phyloP scores from a whole-genome alignment of 1,139 yeast species.

The Spathaspora sp. region DNA sequence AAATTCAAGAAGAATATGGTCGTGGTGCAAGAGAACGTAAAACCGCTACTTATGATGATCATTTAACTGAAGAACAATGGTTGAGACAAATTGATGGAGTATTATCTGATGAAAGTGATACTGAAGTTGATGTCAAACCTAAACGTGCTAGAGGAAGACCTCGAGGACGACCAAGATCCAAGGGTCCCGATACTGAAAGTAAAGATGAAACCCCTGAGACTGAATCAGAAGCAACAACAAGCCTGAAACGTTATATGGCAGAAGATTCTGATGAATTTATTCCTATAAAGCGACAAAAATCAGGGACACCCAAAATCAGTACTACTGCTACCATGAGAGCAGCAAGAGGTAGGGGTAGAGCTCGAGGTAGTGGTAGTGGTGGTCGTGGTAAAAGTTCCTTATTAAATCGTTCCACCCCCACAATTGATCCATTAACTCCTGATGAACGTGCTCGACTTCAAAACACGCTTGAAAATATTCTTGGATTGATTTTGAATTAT shows the following conservation, averaged over 20 bases:
- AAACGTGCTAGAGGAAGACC: constrained; percentile 27
- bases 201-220: constrained; percentile 13
- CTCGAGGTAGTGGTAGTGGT: constrained; percentile 24
- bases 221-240: constrained; percentile 9
- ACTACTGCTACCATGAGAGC: background rate
- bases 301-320: constrained; percentile 26
- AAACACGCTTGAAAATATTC: constrained; percentile 41
- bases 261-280: constrained; percentile 14
- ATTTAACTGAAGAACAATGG: constrained; percentile 80
- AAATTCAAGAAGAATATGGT: constrained; percentile 46
- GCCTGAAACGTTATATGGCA: constrained; percentile 12
- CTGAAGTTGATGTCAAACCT: constrained; percentile 21
- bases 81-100: constrained; percentile 56
- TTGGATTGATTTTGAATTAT: constrained; percentile 43
- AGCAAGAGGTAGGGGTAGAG: constrained; percentile 10
- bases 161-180: constrained; percentile 21
- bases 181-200: constrained; percentile 12
- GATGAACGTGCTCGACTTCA: constrained; percentile 46
- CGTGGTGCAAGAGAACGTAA: constrained; percentile 70
- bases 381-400: constrained; percentile 28
- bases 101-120: constrained; percentile 36
- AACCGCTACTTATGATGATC: constrained; percentile 60
- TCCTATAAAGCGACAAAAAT: constrained; percentile 26
- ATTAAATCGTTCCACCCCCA: constrained; percentile 35
- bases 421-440: constrained; percentile 38